Base-by-base conservation (phyloP, 495 filamentous ascomycete genomes). In the Aspergillus sparsus region DNA sequence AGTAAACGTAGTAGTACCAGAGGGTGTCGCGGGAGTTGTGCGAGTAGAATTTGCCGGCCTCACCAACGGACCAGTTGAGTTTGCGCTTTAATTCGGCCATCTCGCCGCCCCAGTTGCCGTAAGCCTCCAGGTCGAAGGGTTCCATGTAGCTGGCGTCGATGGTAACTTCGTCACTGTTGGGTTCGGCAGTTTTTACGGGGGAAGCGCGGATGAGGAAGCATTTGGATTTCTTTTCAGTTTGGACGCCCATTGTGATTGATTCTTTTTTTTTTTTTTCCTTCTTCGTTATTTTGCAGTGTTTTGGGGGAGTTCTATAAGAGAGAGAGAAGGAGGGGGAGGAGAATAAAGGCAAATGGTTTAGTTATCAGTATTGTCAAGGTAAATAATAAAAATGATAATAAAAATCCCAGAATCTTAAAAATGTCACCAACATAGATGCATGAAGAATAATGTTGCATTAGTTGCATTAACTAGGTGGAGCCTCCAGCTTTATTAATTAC, bases 1-100 rank as follows among this genome's bases (percentile, higher is more conserved):
- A 13, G 31, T 53, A 60, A 34, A 54, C 49, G 27, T 60, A 53
- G 33, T 53, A 60, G 21, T 60, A 53, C 57, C 57, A 60, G 10
- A 12, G n/a, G n/a, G 33, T 49, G 8, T 52, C 37, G 15, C 13
- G 13, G 10, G 49, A 13, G 10, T 31, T 31, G 31, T 49, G 57
- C 32, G 57, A 60, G 49, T 53, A 60, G 37, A 54, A 53, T 31
- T 45, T 59, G 18, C 57, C 57, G 2, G 36, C 35, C 32, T 58
- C 56, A 21, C n/a, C 12, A 0, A 35, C 46, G 12, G 16, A 9
- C 15, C 49, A 59, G 13, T 46, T 7, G 27, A 52, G 18, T 18
- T 53, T 53, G 9, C 32, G 10, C n/a, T 47, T 46, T 11, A 56
- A 15, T 32, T 56, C 41, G 6, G 2, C 13, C 49, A 35, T 60